Percentiles rank a stretch among this genome's conserved stretches.
phyloP scores from a whole-genome alignment of 495 filamentous ascomycete genomes.

The Gamarada debralockiae region DNA sequence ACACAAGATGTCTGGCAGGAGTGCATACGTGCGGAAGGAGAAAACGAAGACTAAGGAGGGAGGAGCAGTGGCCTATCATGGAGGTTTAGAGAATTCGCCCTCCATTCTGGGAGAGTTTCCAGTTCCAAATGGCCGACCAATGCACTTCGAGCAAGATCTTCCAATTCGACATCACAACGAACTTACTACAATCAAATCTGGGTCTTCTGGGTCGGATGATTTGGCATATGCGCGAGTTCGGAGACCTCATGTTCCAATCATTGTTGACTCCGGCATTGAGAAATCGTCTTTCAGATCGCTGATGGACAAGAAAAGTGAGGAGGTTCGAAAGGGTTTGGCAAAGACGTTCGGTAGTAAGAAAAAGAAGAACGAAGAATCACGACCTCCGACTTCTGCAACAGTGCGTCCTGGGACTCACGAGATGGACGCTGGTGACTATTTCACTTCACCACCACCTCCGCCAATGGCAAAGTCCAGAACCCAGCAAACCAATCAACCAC shows the following conservation, averaged over 20 bases:
- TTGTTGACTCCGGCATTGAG: constrained; percentile 48
- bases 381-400: constrained; percentile 12
- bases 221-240: constrained; percentile 37
- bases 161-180: background rate
- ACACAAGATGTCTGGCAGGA: constrained; percentile 47
- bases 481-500: background rate
- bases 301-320: constrained; percentile 51
- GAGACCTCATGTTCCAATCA: constrained; percentile 37
- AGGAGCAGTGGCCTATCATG: background rate
- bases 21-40: constrained; percentile 51
- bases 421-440: constrained; percentile 13
- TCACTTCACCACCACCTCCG: background rate
- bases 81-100: background rate
- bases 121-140: constrained; percentile 15
- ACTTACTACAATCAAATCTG: constrained; percentile 25
- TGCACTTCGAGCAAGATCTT: background rate
- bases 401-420: constrained; percentile 10
- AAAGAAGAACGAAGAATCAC: constrained; percentile 29
- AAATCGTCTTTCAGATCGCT: constrained; percentile 44
- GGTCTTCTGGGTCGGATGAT: constrained; percentile 32
- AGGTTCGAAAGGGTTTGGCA: constrained; percentile 43
- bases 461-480: background rate
- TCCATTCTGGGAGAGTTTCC: constrained; percentile 24
- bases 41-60: constrained; percentile 42
- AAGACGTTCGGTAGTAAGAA: constrained; percentile 44